Conservation (phyloP, 352 stramenopile species). For the Pythium pyrilobum region DNA sequence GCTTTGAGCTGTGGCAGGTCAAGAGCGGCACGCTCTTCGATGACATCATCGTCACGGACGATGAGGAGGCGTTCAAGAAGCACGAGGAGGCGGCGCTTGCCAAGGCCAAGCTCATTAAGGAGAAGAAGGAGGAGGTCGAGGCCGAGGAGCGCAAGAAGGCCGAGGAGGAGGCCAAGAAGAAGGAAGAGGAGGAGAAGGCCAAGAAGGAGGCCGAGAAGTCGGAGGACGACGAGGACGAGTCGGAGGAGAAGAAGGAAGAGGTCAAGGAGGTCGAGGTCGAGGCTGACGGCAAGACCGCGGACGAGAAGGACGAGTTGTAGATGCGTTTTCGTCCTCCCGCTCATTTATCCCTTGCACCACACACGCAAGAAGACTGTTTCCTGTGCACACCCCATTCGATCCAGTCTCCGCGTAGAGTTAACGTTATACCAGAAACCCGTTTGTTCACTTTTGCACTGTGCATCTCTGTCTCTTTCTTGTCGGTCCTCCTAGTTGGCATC, state of each 20-base stretch:
- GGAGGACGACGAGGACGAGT: constrained; percentile 35
- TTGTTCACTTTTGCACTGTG: too few species aligned
- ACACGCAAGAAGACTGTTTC: too few species aligned
- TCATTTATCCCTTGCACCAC: constrained; percentile 19
- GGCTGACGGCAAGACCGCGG: background rate
- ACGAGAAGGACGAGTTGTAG: constrained; percentile 22
- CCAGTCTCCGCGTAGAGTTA: constrained; percentile 12
- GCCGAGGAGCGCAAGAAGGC: constrained; percentile 59
- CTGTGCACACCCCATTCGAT: too few species aligned
- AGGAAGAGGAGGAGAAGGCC: constrained; percentile 56
- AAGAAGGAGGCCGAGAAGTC: constrained; percentile 59
- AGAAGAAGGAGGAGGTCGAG: constrained; percentile 76
- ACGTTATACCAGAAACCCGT: constrained; percentile 5
- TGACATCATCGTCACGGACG: constrained; percentile 98
- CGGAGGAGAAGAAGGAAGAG: constrained; percentile 16
- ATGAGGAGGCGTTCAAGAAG: constrained; percentile 94
- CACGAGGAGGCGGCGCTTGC: constrained; percentile 94
- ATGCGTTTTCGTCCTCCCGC: background rate
- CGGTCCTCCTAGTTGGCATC: too few species aligned
- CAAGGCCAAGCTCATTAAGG: constrained; percentile 74
- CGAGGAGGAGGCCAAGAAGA: constrained; percentile 68
- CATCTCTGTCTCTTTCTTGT: too few species aligned
- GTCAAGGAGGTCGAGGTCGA: constrained; percentile 25
- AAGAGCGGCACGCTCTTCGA: constrained; percentile 99
- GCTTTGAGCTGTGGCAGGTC: constrained; percentile 99